These are phyloP conservation scores for Candida vartiovaarae DNA, from an alignment of 805 yeast genomes.

Conservation along the genomic window DNA sequence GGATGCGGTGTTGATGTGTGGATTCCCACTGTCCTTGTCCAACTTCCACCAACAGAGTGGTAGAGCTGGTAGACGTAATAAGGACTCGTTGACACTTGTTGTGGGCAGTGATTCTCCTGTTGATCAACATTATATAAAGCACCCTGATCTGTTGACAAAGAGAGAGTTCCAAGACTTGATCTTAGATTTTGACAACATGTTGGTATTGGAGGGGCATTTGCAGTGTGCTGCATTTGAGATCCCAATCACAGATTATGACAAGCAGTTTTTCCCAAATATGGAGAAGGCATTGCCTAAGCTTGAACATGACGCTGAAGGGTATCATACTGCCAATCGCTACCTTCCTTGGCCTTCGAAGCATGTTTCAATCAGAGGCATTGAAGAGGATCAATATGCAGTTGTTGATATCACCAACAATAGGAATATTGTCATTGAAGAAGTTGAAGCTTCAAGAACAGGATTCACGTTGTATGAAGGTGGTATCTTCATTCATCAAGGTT, in stretches of 20 bases:
- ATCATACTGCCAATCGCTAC: slow-evolving; percentile 49
- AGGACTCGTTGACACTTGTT: slow-evolving; percentile 78
- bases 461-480: slow-evolving; percentile 92
- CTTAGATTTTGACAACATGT: slow-evolving; percentile 50
- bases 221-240: slow-evolving; percentile 93
- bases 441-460: slow-evolving; percentile 82
- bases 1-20: slow-evolving; percentile 88
- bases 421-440: slow-evolving; percentile 75
- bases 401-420: slow-evolving; percentile 80
- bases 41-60: slow-evolving; percentile 95
- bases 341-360: slow-evolving; percentile 76
- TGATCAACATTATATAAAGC: slow-evolving; percentile 74
- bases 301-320: slow-evolving; percentile 37
- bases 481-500: slow-evolving; percentile 89
- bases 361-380: slow-evolving; percentile 78
- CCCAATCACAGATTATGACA: slow-evolving; percentile 55
- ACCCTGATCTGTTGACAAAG: slow-evolving; percentile 53
- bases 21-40: slow-evolving; percentile 83
- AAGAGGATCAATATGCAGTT: slow-evolving; percentile 77
- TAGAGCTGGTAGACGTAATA: slow-evolving; percentile 85
- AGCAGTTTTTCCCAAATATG: slow-evolving; percentile 42
- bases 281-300: slow-evolving; percentile 26
- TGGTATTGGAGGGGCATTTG: slow-evolving; percentile 72
- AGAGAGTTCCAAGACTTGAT: slow-evolving; percentile 51
- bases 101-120: slow-evolving; percentile 81